Percentiles rank a stretch among this genome's conserved stretches.
Conservation (phyloP, 306 rosid genomes). For the Lathyrus tuberosus region DNA sequence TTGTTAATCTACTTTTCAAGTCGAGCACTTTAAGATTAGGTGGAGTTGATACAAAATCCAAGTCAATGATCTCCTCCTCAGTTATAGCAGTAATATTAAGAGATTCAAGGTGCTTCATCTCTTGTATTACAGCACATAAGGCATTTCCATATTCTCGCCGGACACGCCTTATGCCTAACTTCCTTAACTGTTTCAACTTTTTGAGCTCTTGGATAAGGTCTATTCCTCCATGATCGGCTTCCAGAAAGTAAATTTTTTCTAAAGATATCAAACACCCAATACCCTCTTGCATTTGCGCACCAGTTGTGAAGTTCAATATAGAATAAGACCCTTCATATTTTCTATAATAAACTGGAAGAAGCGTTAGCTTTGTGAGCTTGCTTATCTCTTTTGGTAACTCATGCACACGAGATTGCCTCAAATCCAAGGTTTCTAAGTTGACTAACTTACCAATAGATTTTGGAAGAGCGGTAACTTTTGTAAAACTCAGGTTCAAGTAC, state of each 20-base stretch:
- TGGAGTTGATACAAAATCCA: conserved; percentile 8
- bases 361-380: conserved; percentile 25
- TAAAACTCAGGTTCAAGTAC: conserved; percentile 33
- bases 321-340: background rate
- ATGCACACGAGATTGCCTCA: conserved; percentile 12
- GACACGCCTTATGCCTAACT: conserved; percentile 31
- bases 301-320: conserved; percentile 5
- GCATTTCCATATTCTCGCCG: conserved; percentile 24
- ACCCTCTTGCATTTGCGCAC: conserved; percentile 28
- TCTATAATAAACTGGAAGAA: conserved; percentile 25
- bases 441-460: conserved; percentile 17
- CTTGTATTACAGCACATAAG: conserved; percentile 15
- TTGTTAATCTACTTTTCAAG: conserved; percentile 1
- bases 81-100: background rate
- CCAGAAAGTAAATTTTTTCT: conserved; percentile 36
- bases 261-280: conserved; percentile 26
- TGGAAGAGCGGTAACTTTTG: conserved; percentile 26
- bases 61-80: conserved; percentile 34
- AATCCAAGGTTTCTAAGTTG: conserved; percentile 36
- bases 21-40: background rate
- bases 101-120: conserved; percentile 34
- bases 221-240: conserved; percentile 26
- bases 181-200: conserved; percentile 33
- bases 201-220: conserved; percentile 33
- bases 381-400: conserved; percentile 26